phyloP scores from a whole-genome alignment of 73 alveolate species.

The Breviolum minutum region DNA sequence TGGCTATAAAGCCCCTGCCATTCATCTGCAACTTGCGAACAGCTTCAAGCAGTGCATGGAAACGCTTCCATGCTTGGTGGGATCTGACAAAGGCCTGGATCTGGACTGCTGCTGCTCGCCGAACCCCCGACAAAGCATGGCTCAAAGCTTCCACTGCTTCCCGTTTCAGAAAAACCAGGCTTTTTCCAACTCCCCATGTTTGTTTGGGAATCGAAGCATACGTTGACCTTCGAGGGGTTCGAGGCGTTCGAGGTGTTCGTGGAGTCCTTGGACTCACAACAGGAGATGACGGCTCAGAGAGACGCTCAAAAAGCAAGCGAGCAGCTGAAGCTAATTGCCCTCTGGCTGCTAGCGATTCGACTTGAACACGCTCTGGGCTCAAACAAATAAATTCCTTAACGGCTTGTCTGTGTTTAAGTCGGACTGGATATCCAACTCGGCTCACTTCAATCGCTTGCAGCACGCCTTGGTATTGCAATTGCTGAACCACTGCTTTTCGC shows the following conservation, averaged over 20 bases:
- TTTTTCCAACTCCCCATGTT: slow-evolving; percentile 71
- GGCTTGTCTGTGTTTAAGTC: slow-evolving; percentile 35
- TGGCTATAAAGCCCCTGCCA: slow-evolving; percentile 13
- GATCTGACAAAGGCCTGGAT: slow-evolving; percentile 19
- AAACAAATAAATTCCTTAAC: slow-evolving; percentile 17
- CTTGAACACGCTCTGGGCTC: slow-evolving; percentile 4
- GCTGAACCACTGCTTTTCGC: slow-evolving; percentile 35
- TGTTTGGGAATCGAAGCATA: neutral
- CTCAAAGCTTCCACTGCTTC: slow-evolving; percentile 57
- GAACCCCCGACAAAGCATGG: neutral
- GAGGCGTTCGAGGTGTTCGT: neutral
- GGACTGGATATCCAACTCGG: slow-evolving; percentile 68
- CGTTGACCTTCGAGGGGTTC: neutral
- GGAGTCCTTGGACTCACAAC: slow-evolving; percentile 5
- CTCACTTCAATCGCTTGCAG: slow-evolving; percentile 70
- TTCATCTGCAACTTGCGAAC: neutral
- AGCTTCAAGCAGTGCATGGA: neutral
- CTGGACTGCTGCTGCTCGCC: slow-evolving; percentile 3
- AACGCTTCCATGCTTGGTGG: slow-evolving; percentile 18
- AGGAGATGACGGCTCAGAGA: neutral
- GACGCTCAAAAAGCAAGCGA: neutral
- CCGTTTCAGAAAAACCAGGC: slow-evolving; percentile 46
- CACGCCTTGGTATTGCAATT: slow-evolving; percentile 54
- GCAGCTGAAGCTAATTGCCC: slow-evolving; percentile 6
- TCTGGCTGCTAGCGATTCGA: slow-evolving; percentile 4